These are phyloP conservation scores for Ceraceosorus bombacis DNA, from an alignment of 1,284 basidiomycete species.

Conservation along the genomic window DNA sequence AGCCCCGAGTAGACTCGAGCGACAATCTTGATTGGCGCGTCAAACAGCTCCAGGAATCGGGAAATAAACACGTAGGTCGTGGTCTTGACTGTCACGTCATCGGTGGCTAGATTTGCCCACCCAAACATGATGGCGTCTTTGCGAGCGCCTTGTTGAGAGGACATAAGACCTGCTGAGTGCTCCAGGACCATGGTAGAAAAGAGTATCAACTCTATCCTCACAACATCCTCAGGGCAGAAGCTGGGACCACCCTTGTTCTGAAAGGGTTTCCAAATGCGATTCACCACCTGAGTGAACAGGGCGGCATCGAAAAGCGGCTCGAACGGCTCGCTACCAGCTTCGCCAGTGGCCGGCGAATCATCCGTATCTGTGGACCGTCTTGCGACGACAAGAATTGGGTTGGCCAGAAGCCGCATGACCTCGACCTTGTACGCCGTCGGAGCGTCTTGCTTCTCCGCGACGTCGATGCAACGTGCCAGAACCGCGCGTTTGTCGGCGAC, in stretches of 20 bases:
- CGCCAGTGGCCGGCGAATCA: conserved; percentile 15
- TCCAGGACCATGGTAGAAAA: conserved; percentile 85
- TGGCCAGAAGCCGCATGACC: conserved; percentile 78
- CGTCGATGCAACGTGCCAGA: conserved; percentile 72
- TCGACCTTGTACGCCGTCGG: conserved; percentile 75
- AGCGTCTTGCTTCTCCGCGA: conserved; percentile 65
- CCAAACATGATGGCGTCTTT: conserved; percentile 94
- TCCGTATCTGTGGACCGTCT: conserved; percentile 9
- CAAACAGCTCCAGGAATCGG: conserved; percentile 86
- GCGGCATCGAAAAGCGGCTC: conserved; percentile 62
- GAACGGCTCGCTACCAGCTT: conserved; percentile 12
- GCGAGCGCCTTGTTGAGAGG: conserved; percentile 63
- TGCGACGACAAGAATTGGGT: conserved; percentile 70
- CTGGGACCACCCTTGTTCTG: conserved; percentile 49
- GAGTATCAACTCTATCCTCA: conserved; percentile 84
- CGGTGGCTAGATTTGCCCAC: conserved; percentile 74
- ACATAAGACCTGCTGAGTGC: conserved; percentile 60
- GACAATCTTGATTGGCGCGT: conserved; percentile 86
- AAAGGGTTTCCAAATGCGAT: conserved; percentile 72
- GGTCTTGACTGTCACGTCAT: conserved; percentile 88
- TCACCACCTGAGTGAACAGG: conserved; percentile 64
- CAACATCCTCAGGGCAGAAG: conserved; percentile 63
- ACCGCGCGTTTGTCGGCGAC: conserved; percentile 70
- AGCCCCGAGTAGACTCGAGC: conserved; percentile 88
- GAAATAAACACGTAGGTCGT: conserved; percentile 86